Evolutionary conservation across 768 basidiomycete species (phyloP).

Genomic region (Auriscalpium vulgare): DNA sequence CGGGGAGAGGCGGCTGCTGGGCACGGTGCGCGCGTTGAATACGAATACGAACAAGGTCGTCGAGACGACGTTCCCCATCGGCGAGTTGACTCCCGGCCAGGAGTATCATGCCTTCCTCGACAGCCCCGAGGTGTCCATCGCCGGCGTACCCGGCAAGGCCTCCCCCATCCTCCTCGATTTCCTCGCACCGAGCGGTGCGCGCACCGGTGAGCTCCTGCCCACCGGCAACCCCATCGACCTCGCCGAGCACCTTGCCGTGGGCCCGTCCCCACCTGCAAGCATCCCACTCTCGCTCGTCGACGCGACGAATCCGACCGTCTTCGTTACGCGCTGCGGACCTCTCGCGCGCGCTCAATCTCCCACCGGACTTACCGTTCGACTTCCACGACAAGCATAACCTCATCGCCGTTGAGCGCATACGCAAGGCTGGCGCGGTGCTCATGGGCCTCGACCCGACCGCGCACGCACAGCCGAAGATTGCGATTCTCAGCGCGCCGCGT

Average conservation of each 20-base stretch:
- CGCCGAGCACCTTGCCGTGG: slow-evolving; percentile 26
- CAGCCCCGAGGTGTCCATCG: slow-evolving; percentile 44
- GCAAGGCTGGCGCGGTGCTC: slow-evolving; percentile 42
- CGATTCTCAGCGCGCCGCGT: slow-evolving; percentile 37
- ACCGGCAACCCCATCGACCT: slow-evolving; percentile 42
- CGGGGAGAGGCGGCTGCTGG: not conserved
- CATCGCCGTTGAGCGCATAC: slow-evolving; percentile 41
- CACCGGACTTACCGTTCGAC: slow-evolving; percentile 10
- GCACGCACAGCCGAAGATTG: slow-evolving; percentile 67
- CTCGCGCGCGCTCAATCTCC: slow-evolving; percentile 27
- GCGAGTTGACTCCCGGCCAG: slow-evolving; percentile 22
- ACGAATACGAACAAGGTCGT: slow-evolving; percentile 67
- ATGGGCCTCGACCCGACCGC: slow-evolving; percentile 61
- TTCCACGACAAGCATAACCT: slow-evolving; percentile 15
- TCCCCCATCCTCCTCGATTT: slow-evolving; percentile 64
- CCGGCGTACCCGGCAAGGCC: slow-evolving; percentile 60
- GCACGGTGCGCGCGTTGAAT: slow-evolving; percentile 55
- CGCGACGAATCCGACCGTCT: slow-evolving; percentile 69
- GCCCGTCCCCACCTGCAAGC: slow-evolving; percentile 4
- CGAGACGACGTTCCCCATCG: slow-evolving; percentile 61
- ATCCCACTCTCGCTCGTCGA: slow-evolving; percentile 52
- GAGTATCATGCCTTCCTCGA: slow-evolving; percentile 22
- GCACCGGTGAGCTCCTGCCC: slow-evolving; percentile 66
- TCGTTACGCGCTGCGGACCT: slow-evolving; percentile 44
- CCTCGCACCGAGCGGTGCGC: slow-evolving; percentile 55